Conservation (phyloP, 768 basidiomycete genomes). For the Lactarius sp. region DNA sequence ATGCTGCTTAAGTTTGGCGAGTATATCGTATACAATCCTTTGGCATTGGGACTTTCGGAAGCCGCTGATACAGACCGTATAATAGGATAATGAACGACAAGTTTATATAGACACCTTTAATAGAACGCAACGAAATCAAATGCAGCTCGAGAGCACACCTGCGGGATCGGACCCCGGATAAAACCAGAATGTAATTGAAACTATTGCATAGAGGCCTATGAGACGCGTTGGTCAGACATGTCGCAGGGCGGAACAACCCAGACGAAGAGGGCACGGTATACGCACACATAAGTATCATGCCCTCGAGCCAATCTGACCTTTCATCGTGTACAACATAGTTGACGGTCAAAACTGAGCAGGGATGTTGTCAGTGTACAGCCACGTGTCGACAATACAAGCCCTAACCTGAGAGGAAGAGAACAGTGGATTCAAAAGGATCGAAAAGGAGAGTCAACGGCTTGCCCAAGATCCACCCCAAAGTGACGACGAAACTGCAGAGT, state of each 20-base stretch:
- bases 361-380: background rate
- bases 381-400: background rate
- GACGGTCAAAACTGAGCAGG: conserved; percentile 65
- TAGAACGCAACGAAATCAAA: background rate
- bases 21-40: too few species aligned
- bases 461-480: conserved; percentile 74
- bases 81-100: too few species aligned
- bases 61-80: too few species aligned
- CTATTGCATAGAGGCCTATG: conserved; percentile 63
- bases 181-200: conserved; percentile 68
- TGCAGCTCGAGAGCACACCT: conserved; percentile 15
- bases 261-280: conserved; percentile 14
- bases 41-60: too few species aligned
- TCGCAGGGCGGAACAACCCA: background rate
- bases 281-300: conserved; percentile 64
- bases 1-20: too few species aligned
- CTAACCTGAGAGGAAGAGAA: conserved; percentile 45
- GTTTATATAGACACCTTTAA: background rate
- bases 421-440: conserved; percentile 84
- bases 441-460: conserved; percentile 80
- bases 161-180: conserved; percentile 34
- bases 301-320: conserved; percentile 82
- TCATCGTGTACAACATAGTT: conserved; percentile 79
- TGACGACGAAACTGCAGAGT: conserved; percentile 56
- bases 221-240: conserved; percentile 11